phyloP scores from a whole-genome alignment of 2,329 filamentous ascomycete species.

The Penicillium sp. region DNA sequence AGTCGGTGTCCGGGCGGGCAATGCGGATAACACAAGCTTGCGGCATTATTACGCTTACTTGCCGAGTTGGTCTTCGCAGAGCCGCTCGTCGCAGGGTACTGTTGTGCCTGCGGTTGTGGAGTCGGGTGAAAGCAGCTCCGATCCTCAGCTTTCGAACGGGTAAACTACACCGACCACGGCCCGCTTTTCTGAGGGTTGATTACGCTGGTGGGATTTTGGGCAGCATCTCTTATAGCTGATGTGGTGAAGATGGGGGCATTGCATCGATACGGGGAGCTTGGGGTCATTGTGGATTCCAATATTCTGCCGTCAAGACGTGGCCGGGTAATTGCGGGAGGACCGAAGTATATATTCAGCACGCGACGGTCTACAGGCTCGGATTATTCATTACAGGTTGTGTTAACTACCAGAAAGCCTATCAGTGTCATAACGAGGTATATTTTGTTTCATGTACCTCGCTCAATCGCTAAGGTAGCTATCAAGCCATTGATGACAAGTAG shows the following conservation, averaged over 20 bases:
- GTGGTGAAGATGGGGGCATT: neutral
- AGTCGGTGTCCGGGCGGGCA: constrained; percentile 1
- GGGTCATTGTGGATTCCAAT: neutral
- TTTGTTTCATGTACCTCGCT: neutral
- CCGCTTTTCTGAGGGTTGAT: constrained; percentile 9
- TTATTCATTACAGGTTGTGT: neutral
- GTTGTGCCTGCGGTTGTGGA: constrained; percentile 5
- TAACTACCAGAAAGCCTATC: neutral
- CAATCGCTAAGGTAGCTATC: constrained; percentile 3
- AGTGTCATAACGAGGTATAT: neutral
- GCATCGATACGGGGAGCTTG: neutral
- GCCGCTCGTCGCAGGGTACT: neutral
- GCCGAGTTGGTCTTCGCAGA: constrained; percentile 1
- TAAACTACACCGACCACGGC: constrained; percentile 8
- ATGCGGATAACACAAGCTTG: neutral
- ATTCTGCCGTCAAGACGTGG: neutral
- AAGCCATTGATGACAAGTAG: constrained; percentile 8
- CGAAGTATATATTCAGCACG: neutral
- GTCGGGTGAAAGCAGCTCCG: neutral
- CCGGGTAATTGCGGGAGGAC: too few relatives aligned
- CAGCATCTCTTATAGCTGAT: neutral
- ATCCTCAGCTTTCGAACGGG: constrained; percentile 1
- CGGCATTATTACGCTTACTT: neutral
- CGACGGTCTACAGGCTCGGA: too few relatives aligned
- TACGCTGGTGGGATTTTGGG: neutral